Base-by-base conservation (phyloP, 2,329 filamentous ascomycete genomes). In the Diplodia mutila region DNA sequence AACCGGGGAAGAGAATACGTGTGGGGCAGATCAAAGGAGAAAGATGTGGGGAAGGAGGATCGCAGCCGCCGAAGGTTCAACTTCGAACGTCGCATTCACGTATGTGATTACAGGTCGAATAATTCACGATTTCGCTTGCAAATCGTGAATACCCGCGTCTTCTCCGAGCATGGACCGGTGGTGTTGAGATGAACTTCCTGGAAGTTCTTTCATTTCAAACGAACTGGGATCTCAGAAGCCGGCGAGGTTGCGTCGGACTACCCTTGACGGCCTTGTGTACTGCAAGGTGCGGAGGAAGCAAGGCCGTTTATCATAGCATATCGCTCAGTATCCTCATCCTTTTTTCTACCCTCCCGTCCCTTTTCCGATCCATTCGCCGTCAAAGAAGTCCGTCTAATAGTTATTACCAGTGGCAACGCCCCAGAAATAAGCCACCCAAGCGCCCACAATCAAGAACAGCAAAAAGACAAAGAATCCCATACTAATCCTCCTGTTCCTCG, bases 341-440 rank as follows among this genome's bases (percentile, higher is more conserved):
- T 57, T 9, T 8, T n/a, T 25, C 2, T 4, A 16, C n/a, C n/a
- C 18, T 12, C 16, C 3, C 14, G 7, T n/a, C n/a, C n/a, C n/a
- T n/a, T n/a, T n/a, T n/a, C n/a, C 9, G 8, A 23, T 39, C 2
- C 11, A 21, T 34, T n/a, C 27, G 18, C 2, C 32, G 0, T 21
- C 29, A 2, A 23, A 11, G 1, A 4, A 3, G 7, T 2, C 12
- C 34, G 14, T 3, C 55, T 59, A 65, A 23, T 65, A 52, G 5
- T 66, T 59, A 51, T 86, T 81, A 0, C 84, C 84, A 0, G 85
- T 88, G 4, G 83, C 84, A 2, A 85, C 81, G 8, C 87, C 86
- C 86, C 86, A 89, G 69, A 89, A 87, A 73, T 87, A 89, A 0
- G 85, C 86, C 9, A 72, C 75, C 84, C 85, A 87, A 2, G 79